Evolutionary conservation across 2,329 filamentous ascomycete genomes (phyloP), one percentile per base, ranked within the genome.

Genomic region (Aspergillus sp.): DNA sequence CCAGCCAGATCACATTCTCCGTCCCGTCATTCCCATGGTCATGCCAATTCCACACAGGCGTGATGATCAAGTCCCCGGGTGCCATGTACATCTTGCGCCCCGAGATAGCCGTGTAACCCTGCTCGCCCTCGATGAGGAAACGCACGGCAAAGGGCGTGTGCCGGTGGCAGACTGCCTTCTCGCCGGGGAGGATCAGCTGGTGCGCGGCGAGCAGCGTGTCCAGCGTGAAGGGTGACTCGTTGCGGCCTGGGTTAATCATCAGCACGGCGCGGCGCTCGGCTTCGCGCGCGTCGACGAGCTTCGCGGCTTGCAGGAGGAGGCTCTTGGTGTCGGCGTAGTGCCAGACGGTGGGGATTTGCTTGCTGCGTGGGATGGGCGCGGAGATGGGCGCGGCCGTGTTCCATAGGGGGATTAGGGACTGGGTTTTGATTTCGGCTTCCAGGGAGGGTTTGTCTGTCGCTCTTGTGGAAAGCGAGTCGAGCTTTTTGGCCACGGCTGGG

Each of bases 1-100:
- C 47, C 22, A 49, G 24, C 47, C 47, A 49, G 14, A 49, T 36
- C 3, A 49, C 26, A 14, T 22, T 13, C 13, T 49, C 22, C 2
- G 4, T 17, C 16, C 32, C 32, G 9, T 43, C 38, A n/a, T 44
- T 49, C 6, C 47, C 47, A n/a, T 49, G 47, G 17, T 49, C 47
- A 11, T 49, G 47, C 47, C 47, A 49, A 16, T 43, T 24, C 47
- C 47, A 44, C n/a, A 32, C 17, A 1, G 47, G 47, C 30, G 47
- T 49, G 16, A 49, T 33, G 19, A 49, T 38, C 20, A 49, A 9
- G 44, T 49, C 47, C 14, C 47, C 47, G 4, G 19, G 36, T 8
- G 33, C 38, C 20, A 44, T 38, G 30, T 22, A 24, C 47, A 49
- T 43, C 40, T 38, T 44, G 14, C 33, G 16, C 10, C 47, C 47